Conservation (phyloP, 352 stramenopile genomes). For the Peronospora tabacina region DNA sequence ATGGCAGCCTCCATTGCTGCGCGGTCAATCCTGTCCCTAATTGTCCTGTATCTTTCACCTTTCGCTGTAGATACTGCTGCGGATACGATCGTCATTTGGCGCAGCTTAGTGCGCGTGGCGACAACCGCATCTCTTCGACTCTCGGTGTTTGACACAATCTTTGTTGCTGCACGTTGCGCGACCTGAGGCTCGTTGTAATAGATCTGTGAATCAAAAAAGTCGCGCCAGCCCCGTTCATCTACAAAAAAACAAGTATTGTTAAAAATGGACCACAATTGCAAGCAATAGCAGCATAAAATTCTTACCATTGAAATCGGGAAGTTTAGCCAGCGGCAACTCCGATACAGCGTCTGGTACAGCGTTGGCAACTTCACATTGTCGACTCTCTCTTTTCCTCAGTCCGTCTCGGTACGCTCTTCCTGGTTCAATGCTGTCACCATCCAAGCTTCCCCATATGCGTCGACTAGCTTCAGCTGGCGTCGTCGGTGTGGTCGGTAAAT, state of each 20-base stretch:
- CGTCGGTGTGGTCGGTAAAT: constrained; percentile 10
- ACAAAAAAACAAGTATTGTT: constrained; percentile 4
- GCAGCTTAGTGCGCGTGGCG: constrained; percentile 8
- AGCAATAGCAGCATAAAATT: not conserved
- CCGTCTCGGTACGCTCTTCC: constrained; percentile 8
- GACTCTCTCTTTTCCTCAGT: constrained; percentile 6
- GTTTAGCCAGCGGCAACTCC: constrained; percentile 26
- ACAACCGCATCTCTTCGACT: constrained; percentile 1
- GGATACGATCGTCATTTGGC: constrained; percentile 4
- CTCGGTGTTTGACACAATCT: constrained; percentile 2
- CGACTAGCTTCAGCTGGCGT: constrained; percentile 15
- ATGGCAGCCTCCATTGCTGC: constrained; percentile 28
- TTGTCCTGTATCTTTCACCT: constrained; percentile 17
- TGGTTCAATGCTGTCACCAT: constrained; percentile 18
- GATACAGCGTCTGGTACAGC: constrained; percentile 10
- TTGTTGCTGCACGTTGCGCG: constrained; percentile 14
- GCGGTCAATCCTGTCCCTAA: constrained; percentile 22
- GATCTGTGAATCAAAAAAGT: constrained; percentile 48
- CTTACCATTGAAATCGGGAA: constrained; percentile 39
- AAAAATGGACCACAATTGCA: not conserved
- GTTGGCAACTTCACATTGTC: constrained; percentile 5
- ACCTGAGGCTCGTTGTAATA: constrained; percentile 22
- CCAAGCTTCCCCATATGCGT: constrained; percentile 12
- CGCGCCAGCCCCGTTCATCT: constrained; percentile 40
- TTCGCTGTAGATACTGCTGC: not conserved